Percentiles rank a stretch among this genome's conserved stretches.
phyloP scores from a whole-genome alignment of 371 early-diverging fungal species.

The Blakeslea trispora region DNA sequence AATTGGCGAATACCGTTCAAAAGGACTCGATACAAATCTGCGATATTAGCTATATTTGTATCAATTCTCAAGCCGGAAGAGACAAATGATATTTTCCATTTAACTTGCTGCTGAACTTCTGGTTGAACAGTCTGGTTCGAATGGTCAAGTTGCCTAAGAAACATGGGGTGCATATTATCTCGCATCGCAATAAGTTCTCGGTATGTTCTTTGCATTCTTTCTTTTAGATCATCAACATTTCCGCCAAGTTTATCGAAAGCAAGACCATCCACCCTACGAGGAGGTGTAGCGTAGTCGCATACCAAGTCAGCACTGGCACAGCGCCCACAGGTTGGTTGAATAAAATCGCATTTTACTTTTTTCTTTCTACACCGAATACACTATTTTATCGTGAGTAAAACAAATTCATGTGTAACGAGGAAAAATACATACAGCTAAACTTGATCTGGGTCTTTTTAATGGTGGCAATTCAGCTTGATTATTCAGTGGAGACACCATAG shows the following conservation, averaged over 20 bases:
- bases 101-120: conserved; percentile 34
- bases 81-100: conserved; percentile 53
- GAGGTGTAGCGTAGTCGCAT: conserved; percentile 47
- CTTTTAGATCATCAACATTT: conserved; percentile 46
- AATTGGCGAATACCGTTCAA: conserved; percentile 50
- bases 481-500: background rate
- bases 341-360: conserved; percentile 63
- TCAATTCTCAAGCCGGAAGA: conserved; percentile 52
- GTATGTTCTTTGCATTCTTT: conserved; percentile 45
- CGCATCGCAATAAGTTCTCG: conserved; percentile 44
- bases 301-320: conserved; percentile 45
- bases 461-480: conserved; percentile 11
- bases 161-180: conserved; percentile 41
- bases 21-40: conserved; percentile 50
- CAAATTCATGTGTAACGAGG: background rate
- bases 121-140: background rate
- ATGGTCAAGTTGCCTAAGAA: background rate
- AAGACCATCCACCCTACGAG: conserved; percentile 54
- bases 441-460: conserved; percentile 38
- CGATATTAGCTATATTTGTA: conserved; percentile 53
- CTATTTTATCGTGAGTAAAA: conserved; percentile 15
- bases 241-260: conserved; percentile 53
- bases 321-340: conserved; percentile 58
- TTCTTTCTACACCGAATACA: conserved; percentile 61
- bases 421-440: conserved; percentile 34